phyloP scores from a whole-genome alignment of 768 basidiomycete species.

The Dictyophora rubrovolvata region DNA sequence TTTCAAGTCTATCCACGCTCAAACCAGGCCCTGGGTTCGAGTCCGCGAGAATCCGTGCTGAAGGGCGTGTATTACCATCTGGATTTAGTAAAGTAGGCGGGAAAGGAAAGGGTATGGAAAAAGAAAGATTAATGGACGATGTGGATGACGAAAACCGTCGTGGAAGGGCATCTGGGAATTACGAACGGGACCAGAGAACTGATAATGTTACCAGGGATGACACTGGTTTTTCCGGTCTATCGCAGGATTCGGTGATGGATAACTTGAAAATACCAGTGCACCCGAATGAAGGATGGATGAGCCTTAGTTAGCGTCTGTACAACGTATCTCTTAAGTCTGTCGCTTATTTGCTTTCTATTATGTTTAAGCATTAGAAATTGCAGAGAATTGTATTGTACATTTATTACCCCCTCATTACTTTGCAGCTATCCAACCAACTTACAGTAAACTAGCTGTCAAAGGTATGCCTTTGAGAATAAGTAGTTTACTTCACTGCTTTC shows the following conservation, averaged over 20 bases:
- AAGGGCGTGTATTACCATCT: slow-evolving; percentile 1
- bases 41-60: neutral
- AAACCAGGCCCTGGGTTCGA: slow-evolving; percentile 4
- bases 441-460: no score
- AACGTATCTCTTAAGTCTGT: no score
- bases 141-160: neutral
- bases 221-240: neutral
- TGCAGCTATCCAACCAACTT: no score
- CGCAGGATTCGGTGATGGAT: neutral
- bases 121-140: neutral
- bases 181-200: neutral
- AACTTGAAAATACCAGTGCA: neutral
- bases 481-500: no score
- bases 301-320: neutral
- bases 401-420: no score
- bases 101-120: neutral
- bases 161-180: neutral
- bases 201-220: neutral
- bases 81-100: slow-evolving; percentile 1
- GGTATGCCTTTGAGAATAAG: no score
- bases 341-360: no score
- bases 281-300: neutral
- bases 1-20: neutral
- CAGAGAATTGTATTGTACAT: no score
- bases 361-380: no score